Evolutionary conservation across 768 basidiomycete genomes (phyloP), one percentile per base, ranked within the genome.

Genomic region (Termitomyces sp.): DNA sequence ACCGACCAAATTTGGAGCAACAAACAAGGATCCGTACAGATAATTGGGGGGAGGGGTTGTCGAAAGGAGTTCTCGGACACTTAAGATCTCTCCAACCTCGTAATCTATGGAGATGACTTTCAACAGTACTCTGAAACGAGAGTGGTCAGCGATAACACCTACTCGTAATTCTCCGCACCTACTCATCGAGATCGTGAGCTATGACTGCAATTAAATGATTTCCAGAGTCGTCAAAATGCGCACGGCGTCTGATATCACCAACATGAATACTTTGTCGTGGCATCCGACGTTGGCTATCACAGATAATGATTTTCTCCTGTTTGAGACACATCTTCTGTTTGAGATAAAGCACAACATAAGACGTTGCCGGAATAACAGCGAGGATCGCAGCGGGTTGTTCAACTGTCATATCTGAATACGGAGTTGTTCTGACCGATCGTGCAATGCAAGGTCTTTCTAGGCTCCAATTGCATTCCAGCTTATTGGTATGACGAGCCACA

Each of bases 1-100:
- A 30, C 60, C 62, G 20, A 61, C 51, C 2, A 56, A 18, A 22
- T 50, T 46, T 13, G 57, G 49, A 45, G 36, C 44, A 33, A 61
- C 35, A 43, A 63, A 63, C 22, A 61, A 26, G 26, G 38, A 41
- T 41, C 26, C 52, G 2, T 18, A 7, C 6, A 20, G 0, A 8
- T 52, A 28, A 3, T 28, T 18, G 11, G 52, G 20, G 2, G 26
- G 36, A 4, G 26, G 38, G 13, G 8, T 4, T 36, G 26, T 40
- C 5, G 26, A 41, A 40, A 52, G 26, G 18, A 52, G 18, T 28
- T 40, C 26, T 52, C 26, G 36, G 18, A 52, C 20, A n/a, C 26
- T 30, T 13, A 14, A 18, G 8, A 6, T 41, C 26, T 28, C 38
- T 52, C 52, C 52, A 20, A 2, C 52, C 2, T 28, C 18, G 38